Conservation (phyloP, 2,329 filamentous ascomycete species). For the Aotearoamyces nothofagi region DNA sequence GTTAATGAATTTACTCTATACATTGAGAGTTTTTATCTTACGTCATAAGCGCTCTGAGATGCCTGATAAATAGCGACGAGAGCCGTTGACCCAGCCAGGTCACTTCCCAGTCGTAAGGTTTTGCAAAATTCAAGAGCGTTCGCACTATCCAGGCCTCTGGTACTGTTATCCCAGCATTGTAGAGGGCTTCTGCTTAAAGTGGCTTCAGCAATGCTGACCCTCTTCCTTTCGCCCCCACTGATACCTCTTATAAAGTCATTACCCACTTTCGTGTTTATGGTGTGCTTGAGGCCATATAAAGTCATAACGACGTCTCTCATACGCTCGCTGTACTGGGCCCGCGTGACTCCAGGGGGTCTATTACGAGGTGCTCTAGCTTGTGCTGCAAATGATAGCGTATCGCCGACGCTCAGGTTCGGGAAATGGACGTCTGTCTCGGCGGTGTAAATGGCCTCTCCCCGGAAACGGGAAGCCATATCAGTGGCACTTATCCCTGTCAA, state of each 20-base stretch:
- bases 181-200: conserved; percentile 39
- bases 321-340: conserved; percentile 30
- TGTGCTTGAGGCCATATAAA: conserved; percentile 56
- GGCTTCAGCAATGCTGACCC: conserved; percentile 69
- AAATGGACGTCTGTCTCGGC: conserved; percentile 64
- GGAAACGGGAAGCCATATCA: not conserved
- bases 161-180: conserved; percentile 66
- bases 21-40: conserved; percentile 1
- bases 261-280: conserved; percentile 56
- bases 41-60: conserved; percentile 48
- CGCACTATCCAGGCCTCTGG: conserved; percentile 55
- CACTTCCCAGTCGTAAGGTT: conserved; percentile 45
- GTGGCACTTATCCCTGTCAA: too few species aligned
- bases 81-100: conserved; percentile 46
- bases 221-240: conserved; percentile 56
- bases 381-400: conserved; percentile 60
- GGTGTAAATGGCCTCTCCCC: conserved; percentile 50
- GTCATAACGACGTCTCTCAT: conserved; percentile 45
- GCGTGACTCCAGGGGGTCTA: conserved; percentile 39
- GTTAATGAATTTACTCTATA: not conserved
- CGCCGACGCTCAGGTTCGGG: conserved; percentile 55
- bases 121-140: conserved; percentile 60
- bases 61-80: conserved; percentile 60
- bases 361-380: conserved; percentile 50
- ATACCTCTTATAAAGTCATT: conserved; percentile 56